A percentile compares a stretch with the other conserved stretches of the same genome.
Conservation (phyloP, 2,329 filamentous ascomycete genomes). For the Ceratocystis ficicola region DNA sequence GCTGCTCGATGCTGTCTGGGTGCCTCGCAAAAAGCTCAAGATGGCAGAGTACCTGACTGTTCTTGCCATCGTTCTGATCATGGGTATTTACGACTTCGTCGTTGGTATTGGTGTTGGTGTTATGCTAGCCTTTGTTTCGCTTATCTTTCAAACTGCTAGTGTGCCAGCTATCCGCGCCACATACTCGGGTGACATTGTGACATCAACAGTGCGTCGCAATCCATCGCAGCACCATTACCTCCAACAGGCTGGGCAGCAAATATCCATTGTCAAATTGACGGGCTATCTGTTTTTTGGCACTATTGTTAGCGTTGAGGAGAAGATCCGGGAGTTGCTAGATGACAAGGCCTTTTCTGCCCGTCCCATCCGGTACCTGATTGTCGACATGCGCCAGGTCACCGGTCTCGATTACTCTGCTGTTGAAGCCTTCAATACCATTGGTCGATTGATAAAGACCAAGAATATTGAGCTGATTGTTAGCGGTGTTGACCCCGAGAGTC, state of each 20-base stretch:
- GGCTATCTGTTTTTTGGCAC: conserved; percentile 98
- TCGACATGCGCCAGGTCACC: conserved; percentile 81
- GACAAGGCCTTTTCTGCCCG: conserved; percentile 65
- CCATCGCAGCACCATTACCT: conserved; percentile 80
- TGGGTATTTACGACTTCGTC: conserved; percentile 96
- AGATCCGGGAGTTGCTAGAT: conserved; percentile 68
- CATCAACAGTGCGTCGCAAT: conserved; percentile 84
- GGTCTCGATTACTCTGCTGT: conserved; percentile 93
- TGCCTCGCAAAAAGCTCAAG: conserved; percentile 80
- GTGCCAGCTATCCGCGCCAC: conserved; percentile 79
- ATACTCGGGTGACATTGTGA: conserved; percentile 80
- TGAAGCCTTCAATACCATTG: conserved; percentile 88
- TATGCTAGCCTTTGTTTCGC: conserved; percentile 76
- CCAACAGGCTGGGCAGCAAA: conserved; percentile 72
- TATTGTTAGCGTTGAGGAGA: conserved; percentile 86
- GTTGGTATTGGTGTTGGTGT: conserved; percentile 88
- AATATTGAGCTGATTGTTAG: conserved; percentile 73
- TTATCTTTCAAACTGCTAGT: conserved; percentile 81
- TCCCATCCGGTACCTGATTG: conserved; percentile 77
- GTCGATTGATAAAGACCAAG: conserved; percentile 65
- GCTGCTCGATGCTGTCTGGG: conserved; percentile 74
- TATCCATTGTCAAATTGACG: conserved; percentile 79
- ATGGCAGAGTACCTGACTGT: conserved; percentile 81
- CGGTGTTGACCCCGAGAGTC: conserved; percentile 62
- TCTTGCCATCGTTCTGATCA: conserved; percentile 78